Conservation (phyloP, 2,329 filamentous ascomycete species). For the Myriosclerotinia scirpicola region DNA sequence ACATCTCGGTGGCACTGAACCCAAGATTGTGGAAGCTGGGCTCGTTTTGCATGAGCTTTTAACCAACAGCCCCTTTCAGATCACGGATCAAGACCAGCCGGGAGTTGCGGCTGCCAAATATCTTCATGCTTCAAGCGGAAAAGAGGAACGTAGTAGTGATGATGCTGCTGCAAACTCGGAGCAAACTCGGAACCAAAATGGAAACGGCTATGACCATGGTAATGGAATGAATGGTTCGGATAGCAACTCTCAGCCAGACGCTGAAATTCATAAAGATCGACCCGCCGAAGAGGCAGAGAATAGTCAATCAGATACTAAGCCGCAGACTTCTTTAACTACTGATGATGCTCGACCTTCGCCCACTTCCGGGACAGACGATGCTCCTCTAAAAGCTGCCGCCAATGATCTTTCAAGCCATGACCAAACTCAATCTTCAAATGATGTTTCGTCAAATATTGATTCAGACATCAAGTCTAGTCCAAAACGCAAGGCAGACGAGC, state of each 20-base stretch:
- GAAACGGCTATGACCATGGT: constrained; percentile 9
- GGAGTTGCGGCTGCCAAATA: constrained; percentile 21
- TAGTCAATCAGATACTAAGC: constrained; percentile 1
- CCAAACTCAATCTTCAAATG: constrained; percentile 16
- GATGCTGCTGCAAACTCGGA: not conserved
- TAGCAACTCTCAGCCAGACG: constrained; percentile 13
- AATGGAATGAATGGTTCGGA: constrained; percentile 22
- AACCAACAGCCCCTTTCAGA: constrained; percentile 56
- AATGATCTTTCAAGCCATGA: constrained; percentile 36
- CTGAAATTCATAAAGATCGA: not conserved
- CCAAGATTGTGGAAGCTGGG: constrained; percentile 70
- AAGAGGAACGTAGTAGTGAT: constrained; percentile 1
- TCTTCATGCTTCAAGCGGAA: constrained; percentile 20
- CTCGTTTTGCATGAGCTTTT: constrained; percentile 71
- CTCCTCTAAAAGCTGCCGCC: constrained; percentile 33
- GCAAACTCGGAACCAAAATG: constrained; percentile 11
- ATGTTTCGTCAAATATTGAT: constrained; percentile 7
- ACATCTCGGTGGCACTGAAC: constrained; percentile 67
- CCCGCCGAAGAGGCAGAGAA: constrained; percentile 28
- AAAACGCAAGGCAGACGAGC: constrained; percentile 23
- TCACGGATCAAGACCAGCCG: constrained; percentile 14
- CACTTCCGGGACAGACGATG: constrained; percentile 31
- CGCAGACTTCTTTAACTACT: not conserved
- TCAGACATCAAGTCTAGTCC: constrained; percentile 12
- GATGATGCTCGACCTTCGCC: constrained; percentile 9